A percentile compares a stretch with the other conserved stretches of the same genome.
Conservation (phyloP, 2,329 filamentous ascomycete species). For the Colletotrichum lentis region DNA sequence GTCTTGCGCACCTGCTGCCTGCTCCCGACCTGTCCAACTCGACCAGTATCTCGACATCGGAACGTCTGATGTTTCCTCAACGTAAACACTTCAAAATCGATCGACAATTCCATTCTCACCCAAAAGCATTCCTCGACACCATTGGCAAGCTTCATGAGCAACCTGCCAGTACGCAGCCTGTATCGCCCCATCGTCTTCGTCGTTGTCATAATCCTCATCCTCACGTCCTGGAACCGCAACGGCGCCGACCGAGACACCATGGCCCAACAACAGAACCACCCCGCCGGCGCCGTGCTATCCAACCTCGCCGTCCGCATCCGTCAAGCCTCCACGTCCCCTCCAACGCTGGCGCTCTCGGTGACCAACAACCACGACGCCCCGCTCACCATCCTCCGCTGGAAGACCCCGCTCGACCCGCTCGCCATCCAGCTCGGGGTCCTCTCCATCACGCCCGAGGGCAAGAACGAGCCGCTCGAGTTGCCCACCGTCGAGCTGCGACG, state of each 20-base stretch:
- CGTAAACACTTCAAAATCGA: not conserved
- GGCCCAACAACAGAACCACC: slow-evolving; percentile 12
- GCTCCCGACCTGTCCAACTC: not conserved
- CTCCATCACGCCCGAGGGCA: slow-evolving; percentile 49
- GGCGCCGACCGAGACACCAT: slow-evolving; percentile 27
- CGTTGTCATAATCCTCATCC: slow-evolving; percentile 16
- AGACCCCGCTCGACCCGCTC: slow-evolving; percentile 56
- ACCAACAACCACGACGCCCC: slow-evolving; percentile 51
- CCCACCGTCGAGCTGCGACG: slow-evolving; percentile 51
- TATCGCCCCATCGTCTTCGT: slow-evolving; percentile 22
- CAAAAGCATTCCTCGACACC: too few relatives aligned
- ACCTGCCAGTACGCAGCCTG: not conserved
- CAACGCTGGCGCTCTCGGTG: slow-evolving; percentile 49
- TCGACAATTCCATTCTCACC: too few relatives aligned
- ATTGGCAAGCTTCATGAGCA: slow-evolving; percentile 18
- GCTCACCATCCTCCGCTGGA: slow-evolving; percentile 54
- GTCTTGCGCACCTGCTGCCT: not conserved
- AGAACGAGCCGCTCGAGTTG: slow-evolving; percentile 48
- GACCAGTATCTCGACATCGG: not conserved
- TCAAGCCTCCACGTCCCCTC: slow-evolving; percentile 48
- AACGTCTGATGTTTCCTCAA: not conserved
- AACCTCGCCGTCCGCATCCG: slow-evolving; percentile 47
- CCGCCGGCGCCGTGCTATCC: slow-evolving; percentile 29
- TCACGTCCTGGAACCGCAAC: slow-evolving; percentile 18
- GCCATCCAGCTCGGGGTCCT: slow-evolving; percentile 54